phyloP scores from a whole-genome alignment of 108 stramenopile species.

The Seminavis robusta region DNA sequence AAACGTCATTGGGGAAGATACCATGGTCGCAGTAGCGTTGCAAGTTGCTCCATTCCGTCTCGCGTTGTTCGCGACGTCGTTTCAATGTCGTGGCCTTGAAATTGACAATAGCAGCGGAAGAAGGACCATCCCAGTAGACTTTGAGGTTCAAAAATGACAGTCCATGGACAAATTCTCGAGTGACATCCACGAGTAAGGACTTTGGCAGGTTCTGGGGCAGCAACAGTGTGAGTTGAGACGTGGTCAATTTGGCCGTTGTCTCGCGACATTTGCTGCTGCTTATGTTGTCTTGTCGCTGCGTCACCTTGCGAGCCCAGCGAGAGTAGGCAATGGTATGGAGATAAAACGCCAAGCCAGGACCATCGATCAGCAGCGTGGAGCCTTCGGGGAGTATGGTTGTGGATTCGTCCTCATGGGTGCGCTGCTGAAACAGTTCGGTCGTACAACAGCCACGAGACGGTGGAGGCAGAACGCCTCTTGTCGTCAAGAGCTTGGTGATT shows the following conservation, averaged over 20 bases:
- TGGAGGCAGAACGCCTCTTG: too few species aligned
- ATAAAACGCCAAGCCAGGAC: conserved; percentile 56
- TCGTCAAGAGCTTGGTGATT: too few species aligned
- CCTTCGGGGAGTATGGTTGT: too few species aligned
- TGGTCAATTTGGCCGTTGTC: background rate
- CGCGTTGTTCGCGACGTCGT: conserved; percentile 17
- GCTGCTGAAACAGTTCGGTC: too few species aligned
- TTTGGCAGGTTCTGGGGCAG: conserved; percentile 55
- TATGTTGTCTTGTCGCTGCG: background rate
- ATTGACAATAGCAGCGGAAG: conserved; percentile 12
- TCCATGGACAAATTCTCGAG: conserved; percentile 30
- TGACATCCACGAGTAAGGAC: conserved; percentile 28
- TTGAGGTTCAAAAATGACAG: conserved; percentile 24
- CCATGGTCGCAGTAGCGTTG: conserved; percentile 46
- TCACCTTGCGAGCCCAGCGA: conserved; percentile 21
- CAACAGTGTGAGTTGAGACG: conserved; percentile 10
- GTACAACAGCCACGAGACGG: too few species aligned
- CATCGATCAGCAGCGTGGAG: conserved; percentile 57
- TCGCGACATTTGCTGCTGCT: conserved; percentile 9
- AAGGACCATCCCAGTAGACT: conserved; percentile 60
- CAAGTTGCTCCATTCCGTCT: conserved; percentile 34
- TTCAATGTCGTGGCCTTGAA: conserved; percentile 29
- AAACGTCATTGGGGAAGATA: conserved; percentile 16
- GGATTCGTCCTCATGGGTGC: too few species aligned
- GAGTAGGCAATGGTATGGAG: conserved; percentile 46